Evolutionary conservation across 306 rosid species (phyloP), one percentile per base, ranked within the genome.

Genomic region (Myrica gale): DNA sequence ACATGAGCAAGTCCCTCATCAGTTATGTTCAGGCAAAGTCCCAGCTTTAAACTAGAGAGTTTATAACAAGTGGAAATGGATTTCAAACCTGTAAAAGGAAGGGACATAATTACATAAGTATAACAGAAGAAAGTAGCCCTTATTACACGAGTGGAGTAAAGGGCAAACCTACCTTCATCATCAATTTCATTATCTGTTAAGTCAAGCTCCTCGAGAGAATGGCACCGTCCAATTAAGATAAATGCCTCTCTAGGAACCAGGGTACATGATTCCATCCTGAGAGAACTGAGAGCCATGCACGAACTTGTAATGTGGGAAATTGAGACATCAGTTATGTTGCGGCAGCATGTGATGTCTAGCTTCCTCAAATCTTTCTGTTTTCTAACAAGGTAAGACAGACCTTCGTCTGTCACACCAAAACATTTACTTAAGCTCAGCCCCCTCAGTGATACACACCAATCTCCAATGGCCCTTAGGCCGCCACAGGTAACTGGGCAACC

Each of bases 291-390:
- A 74, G 73, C 55, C 0, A 78, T 61, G 87, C 99, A 92, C 2
- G 92, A 84, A 81, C 81, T 84, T 26, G 97, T 83, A 54, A 95
- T 84, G 82, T 82, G 81, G 45, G 89, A 90, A 68, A 95, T 81
- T 26, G 97, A 89, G 68, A 81, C 75, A 62, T 84, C 84, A 1
- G 99, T 95, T 83, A 95, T 87, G 87, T 78, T 85, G 78, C 88
- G 93, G 78, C 99, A 95, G 78, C 99, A 95, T 12, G 99, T 95
- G 80, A 95, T 87, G 81, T 95, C 97, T n/a, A 95, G 91, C 87
- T 83, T 95, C 89, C 82, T 84, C 74, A 95, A 83, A 81, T 89
- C 92, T 74, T 32, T 89, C 84, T 90, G 97, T 80, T 92, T 95
- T 15, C 78, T 88, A 72, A 92, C 88, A 55, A 95, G 69, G 58